Evolutionary conservation across 345 rosid genomes (phyloP).

Genomic region (Ceriops zippeliana): DNA sequence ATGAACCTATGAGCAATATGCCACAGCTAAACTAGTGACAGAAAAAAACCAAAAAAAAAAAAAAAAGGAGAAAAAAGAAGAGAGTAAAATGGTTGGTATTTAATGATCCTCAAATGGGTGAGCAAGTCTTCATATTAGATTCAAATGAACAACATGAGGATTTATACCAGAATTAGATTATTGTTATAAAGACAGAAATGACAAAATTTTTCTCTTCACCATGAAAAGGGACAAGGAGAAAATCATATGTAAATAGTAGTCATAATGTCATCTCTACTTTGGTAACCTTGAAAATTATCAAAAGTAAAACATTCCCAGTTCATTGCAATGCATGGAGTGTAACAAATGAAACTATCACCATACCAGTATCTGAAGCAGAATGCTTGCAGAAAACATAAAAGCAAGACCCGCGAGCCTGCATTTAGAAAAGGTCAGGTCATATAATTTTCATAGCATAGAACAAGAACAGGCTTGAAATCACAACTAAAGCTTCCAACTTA

Average conservation of each 20-base stretch:
- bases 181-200: neutral
- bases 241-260: neutral
- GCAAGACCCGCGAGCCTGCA: conserved; percentile 94
- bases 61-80: neutral
- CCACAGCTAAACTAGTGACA: no score
- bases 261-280: no score
- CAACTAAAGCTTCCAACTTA: conserved; percentile 41
- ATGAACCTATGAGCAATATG: no score
- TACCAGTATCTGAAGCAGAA: conserved; percentile 89
- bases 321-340: neutral
- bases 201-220: neutral
- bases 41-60: no score
- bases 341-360: neutral
- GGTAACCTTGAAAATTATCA: no score
- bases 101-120: neutral
- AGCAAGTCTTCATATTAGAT: neutral
- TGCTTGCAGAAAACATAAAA: conserved; percentile 91
- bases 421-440: neutral
- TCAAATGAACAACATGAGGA: no score
- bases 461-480: neutral
- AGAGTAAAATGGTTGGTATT: neutral
- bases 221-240: neutral
- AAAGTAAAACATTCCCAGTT: no score
- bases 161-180: no score
- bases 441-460: neutral